Base-by-base conservation (phyloP, 331 rosid genomes). In the Malus hybrid region DNA sequence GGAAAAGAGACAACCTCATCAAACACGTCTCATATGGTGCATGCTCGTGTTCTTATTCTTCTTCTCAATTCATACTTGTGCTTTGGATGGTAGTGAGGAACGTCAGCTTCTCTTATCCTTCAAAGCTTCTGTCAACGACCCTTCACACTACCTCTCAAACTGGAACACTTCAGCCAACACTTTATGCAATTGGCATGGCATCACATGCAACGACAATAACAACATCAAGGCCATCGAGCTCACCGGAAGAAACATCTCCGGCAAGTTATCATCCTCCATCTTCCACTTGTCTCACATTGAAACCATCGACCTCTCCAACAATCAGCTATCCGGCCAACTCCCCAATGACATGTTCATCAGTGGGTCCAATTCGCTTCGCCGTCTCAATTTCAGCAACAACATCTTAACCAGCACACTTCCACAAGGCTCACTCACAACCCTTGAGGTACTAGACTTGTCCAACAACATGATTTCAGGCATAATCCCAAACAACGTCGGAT, bases 381-480 rank as follows among this genome's bases (percentile, higher is more conserved):
- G 79, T 80, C 89, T 95, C 62, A 95, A 95, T 36, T 88, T 95
- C 18, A 95, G 99, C 75, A 86, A 82, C 82, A 95, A 95, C 83
- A 95, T 90, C 79, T 60, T 95, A 60, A 90, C 98, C 0, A 93
- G 98, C 27, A 56, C 81, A 8, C 42, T 92, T 28, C 98, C 98
- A 9, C 71, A 18, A 34, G 79, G 78, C 24, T 80, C 87, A 4
- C 71, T 84, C 57, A 66, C 82, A 12, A 56, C 22, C 67, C 85
- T 95, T 6, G 84, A 85, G 73, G 84, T 75, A 36, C 84, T 95
- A 0, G 98, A 95, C 67, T 85, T 95, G 81, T 90, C 93, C 12
- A 95, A 95, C 90, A 95, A 95, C 89, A 87, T 95, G 96, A 75
- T 95, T 52, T 85, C 91, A 5, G 98, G 98, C 24, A 59, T 57